Conservation (phyloP, 2,329 filamentous ascomycete genomes). For the Xylariales sp. region DNA sequence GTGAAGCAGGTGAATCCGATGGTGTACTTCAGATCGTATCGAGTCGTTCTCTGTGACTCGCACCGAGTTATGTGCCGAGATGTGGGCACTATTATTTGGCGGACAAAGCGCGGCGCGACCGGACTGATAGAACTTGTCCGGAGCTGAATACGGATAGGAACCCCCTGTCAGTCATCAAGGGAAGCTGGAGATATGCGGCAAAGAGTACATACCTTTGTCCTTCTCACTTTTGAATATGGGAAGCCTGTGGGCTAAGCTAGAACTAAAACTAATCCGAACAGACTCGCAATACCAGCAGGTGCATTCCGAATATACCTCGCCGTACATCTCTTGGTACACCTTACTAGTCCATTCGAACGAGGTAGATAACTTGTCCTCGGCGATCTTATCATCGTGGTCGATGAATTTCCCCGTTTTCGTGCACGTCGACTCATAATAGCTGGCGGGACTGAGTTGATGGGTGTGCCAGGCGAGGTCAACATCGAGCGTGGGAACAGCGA, state of each 20-base stretch:
- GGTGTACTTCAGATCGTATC: slow-evolving; percentile 47
- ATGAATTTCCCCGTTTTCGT: slow-evolving; percentile 67
- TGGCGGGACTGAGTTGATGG: slow-evolving; percentile 74
- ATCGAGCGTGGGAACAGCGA: slow-evolving; percentile 77
- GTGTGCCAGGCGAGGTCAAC: slow-evolving; percentile 85
- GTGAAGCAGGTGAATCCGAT: slow-evolving; percentile 53
- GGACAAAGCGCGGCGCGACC: slow-evolving; percentile 62
- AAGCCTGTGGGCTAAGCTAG: slow-evolving; percentile 58
- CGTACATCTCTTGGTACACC: slow-evolving; percentile 72
- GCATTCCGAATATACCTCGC: slow-evolving; percentile 78
- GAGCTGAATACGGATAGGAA: slow-evolving; percentile 42
- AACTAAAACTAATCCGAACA: slow-evolving; percentile 67
- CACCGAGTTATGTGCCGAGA: slow-evolving; percentile 79
- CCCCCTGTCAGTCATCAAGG: not conserved
- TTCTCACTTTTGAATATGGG: slow-evolving; percentile 60
- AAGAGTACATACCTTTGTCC: slow-evolving; percentile 47
- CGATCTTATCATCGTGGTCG: slow-evolving; percentile 87
- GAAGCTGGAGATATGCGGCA: not conserved
- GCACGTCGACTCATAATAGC: slow-evolving; percentile 71
- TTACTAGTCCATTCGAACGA: slow-evolving; percentile 80
- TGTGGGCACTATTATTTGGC: slow-evolving; percentile 72
- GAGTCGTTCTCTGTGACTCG: slow-evolving; percentile 45
- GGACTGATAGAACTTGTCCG: slow-evolving; percentile 61
- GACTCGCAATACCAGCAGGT: slow-evolving; percentile 88
- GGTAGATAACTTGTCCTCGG: slow-evolving; percentile 70